phyloP scores from a whole-genome alignment of 2,329 filamentous ascomycete genomes.

The Aureobasidium mangrovei region DNA sequence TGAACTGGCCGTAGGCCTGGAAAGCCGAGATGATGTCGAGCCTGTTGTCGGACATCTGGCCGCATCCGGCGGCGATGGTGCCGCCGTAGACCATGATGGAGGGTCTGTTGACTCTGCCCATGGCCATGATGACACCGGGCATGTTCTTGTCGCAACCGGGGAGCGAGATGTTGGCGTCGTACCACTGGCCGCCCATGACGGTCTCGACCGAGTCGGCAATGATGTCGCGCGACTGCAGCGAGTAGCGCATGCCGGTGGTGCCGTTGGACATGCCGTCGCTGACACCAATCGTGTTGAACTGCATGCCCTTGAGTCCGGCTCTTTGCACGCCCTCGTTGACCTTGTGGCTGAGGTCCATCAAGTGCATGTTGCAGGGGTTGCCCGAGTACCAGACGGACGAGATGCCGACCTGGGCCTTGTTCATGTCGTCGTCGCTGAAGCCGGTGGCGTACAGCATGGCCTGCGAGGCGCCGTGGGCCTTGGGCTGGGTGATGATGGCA shows the following conservation, averaged over 20 bases:
- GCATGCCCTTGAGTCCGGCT: slow-evolving; percentile 77
- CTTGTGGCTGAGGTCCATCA: slow-evolving; percentile 76
- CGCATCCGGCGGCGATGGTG: slow-evolving; percentile 85
- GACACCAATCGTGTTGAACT: slow-evolving; percentile 98
- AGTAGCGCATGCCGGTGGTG: slow-evolving; percentile 89
- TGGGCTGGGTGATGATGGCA: slow-evolving; percentile 81
- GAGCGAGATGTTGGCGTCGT: slow-evolving; percentile 93
- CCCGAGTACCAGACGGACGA: slow-evolving; percentile 97
- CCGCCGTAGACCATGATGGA: slow-evolving; percentile 98
- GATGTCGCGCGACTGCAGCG: slow-evolving; percentile 75
- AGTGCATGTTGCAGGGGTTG: slow-evolving; percentile 99
- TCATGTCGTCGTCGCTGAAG: slow-evolving; percentile 75
- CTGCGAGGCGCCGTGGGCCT: slow-evolving; percentile 95
- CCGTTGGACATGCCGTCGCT: slow-evolving; percentile 98
- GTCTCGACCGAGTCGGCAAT: slow-evolving; percentile 98
- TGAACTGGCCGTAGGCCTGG: slow-evolving; percentile 93
- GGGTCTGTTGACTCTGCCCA: slow-evolving; percentile 89
- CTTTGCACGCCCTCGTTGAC: slow-evolving; percentile 64
- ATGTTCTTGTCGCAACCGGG: slow-evolving; percentile 99
- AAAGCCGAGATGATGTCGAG: slow-evolving; percentile 97
- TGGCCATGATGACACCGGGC: slow-evolving; percentile 64
- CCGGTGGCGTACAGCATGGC: slow-evolving; percentile 98
- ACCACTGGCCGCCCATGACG: slow-evolving; percentile 98
- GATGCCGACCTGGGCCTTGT: slow-evolving; percentile 95
- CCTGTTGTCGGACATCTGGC: slow-evolving; percentile 60